Percentiles rank a stretch among this genome's conserved stretches.
Evolutionary conservation across 2,329 filamentous ascomycete species (phyloP).

Genomic region (Emericellopsis cladophorae): DNA sequence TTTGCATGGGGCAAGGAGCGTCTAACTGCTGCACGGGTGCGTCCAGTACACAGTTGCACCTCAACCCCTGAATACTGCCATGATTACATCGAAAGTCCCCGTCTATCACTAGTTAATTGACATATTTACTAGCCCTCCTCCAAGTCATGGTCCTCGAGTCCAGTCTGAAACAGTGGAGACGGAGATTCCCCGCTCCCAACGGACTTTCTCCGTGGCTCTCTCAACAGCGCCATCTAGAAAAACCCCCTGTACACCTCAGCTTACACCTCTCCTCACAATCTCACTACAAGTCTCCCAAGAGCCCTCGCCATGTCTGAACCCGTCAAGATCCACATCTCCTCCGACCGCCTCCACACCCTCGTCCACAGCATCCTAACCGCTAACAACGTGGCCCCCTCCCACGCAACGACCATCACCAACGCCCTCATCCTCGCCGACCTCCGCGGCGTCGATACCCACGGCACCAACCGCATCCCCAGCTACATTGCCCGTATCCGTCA

Average conservation of each 20-base stretch:
- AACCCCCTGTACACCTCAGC: not conserved
- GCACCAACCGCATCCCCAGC: conserved; percentile 62
- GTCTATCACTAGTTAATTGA: too few relatives aligned
- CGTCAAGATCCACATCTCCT: conserved; percentile 21
- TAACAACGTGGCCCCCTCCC: conserved; percentile 44
- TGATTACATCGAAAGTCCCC: too few relatives aligned
- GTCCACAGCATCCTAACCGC: conserved; percentile 41
- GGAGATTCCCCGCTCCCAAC: too few relatives aligned
- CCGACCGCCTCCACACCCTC: conserved; percentile 26
- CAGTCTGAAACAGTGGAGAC: too few relatives aligned
- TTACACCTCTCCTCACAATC: not conserved
- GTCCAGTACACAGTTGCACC: too few relatives aligned
- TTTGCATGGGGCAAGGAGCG: too few relatives aligned
- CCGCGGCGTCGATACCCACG: conserved; percentile 69
- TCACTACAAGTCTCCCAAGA: not conserved
- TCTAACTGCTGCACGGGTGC: too few relatives aligned
- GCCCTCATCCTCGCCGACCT: conserved; percentile 65
- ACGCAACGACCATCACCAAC: conserved; percentile 51
- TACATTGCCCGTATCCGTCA: conserved; percentile 64
- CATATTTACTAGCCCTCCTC: too few relatives aligned
- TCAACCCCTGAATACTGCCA: too few relatives aligned
- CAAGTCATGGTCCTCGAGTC: too few relatives aligned
- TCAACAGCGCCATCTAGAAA: not conserved
- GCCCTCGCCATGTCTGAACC: conserved; percentile 2
- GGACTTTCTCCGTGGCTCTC: not conserved